Conservation (phyloP, 129 eudicot genomes). For the Dittrichia graveolens region DNA sequence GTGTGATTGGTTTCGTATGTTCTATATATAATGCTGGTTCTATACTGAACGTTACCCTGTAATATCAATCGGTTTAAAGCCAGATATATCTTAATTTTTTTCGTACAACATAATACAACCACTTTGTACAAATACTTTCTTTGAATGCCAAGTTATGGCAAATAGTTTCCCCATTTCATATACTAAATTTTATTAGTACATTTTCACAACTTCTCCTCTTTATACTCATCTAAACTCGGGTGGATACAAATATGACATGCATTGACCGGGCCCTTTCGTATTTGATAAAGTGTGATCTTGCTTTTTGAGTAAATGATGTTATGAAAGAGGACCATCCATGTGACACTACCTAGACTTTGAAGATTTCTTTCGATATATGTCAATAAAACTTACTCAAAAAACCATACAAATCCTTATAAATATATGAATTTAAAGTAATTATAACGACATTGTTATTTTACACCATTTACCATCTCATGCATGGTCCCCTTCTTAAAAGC, state of each 20-base stretch:
- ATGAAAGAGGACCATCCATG: constrained; percentile 29
- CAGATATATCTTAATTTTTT: not conserved
- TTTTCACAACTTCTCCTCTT: not conserved
- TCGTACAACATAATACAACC: not conserved
- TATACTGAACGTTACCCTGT: no score
- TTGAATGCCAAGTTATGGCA: not conserved
- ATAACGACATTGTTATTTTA: no score
- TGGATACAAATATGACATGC: constrained; percentile 12
- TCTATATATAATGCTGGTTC: no score
- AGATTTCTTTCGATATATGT: not conserved
- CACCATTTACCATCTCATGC: no score
- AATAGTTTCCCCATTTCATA: not conserved
- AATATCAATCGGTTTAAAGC: not conserved
- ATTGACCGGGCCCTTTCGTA: constrained; percentile 6
- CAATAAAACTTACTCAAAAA: not conserved
- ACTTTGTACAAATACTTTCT: not conserved
- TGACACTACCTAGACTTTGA: not conserved
- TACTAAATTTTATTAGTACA: not conserved
- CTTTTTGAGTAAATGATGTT: constrained; percentile 25
- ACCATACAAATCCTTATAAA: not conserved
- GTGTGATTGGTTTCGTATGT: no score
- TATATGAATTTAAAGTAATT: not conserved
- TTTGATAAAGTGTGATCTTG: constrained; percentile 1
- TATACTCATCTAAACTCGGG: not conserved
- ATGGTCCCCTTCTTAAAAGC: no score